Evolutionary conservation across 768 basidiomycete genomes (phyloP).

Genomic region (Mycena rebaudengoi): DNA sequence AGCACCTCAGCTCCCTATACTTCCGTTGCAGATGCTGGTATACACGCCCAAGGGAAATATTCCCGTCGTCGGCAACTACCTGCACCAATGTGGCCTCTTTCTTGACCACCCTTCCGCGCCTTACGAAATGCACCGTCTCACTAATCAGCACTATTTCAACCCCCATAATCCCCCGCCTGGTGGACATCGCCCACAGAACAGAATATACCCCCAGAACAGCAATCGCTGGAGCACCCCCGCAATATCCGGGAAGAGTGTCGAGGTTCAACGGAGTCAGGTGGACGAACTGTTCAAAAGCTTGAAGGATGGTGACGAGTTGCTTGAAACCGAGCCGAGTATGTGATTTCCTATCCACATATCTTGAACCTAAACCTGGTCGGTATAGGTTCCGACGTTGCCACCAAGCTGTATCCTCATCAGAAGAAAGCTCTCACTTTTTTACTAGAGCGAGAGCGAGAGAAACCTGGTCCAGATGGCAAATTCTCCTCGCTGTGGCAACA

Average conservation of each 20-base stretch:
- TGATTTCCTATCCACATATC: slow-evolving; percentile 22
- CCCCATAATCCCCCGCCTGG: slow-evolving; percentile 88
- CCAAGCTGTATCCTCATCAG: slow-evolving; percentile 94
- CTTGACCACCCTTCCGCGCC: slow-evolving; percentile 84
- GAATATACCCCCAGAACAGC: slow-evolving; percentile 32
- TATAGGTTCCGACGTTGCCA: slow-evolving; percentile 76
- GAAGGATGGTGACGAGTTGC: slow-evolving; percentile 86
- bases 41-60: slow-evolving; percentile 97
- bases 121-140: slow-evolving; percentile 67
- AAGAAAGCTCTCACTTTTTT: slow-evolving; percentile 97
- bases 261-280: slow-evolving; percentile 91
- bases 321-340: slow-evolving; percentile 87
- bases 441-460: slow-evolving; percentile 85
- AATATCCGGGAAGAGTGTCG: slow-evolving; percentile 78
- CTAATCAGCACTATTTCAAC: slow-evolving; percentile 80
- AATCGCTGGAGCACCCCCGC: slow-evolving; percentile 68
- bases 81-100: slow-evolving; percentile 71
- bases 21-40: slow-evolving; percentile 86
- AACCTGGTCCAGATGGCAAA: slow-evolving; percentile 60
- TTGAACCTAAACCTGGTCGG: slow-evolving; percentile 21
- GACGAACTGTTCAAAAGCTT: slow-evolving; percentile 93
- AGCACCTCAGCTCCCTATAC: slow-evolving; percentile 72
- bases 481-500: slow-evolving; percentile 79
- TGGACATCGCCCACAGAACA: slow-evolving; percentile 48
- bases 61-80: slow-evolving; percentile 77